Percentiles rank a stretch among this genome's conserved stretches.
phyloP scores from a whole-genome alignment of 768 basidiomycete species.

The Gloeophyllum trabeum region DNA sequence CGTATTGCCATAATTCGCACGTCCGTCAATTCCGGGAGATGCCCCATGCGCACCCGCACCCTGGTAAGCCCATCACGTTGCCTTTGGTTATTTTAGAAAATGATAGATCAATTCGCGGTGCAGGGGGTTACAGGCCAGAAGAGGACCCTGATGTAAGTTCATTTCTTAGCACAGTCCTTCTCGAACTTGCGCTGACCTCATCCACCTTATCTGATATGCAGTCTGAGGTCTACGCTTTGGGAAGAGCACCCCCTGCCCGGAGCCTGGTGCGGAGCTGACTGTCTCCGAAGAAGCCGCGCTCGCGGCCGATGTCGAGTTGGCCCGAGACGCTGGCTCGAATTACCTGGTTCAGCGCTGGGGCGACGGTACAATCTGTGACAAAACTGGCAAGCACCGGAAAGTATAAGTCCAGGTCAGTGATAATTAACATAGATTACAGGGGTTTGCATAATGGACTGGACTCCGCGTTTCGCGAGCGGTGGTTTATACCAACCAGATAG shows the following conservation, averaged over 20 bases:
- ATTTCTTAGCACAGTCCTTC: conserved; percentile 8
- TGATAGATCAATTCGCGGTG: conserved; percentile 8
- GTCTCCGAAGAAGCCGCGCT: conserved; percentile 55
- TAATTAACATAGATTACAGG: too few species aligned
- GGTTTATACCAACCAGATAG: too few species aligned
- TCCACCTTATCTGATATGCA: too few species aligned
- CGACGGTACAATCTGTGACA: conserved; percentile 89
- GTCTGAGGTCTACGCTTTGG: conserved; percentile 75
- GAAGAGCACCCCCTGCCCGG: conserved; percentile 51
- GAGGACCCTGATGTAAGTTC: conserved; percentile 74
- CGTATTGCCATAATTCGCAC: conserved; percentile 90
- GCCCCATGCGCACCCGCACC: conserved; percentile 47
- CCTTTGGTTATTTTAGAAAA: conserved; percentile 4
- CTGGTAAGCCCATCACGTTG: conserved; percentile 35
- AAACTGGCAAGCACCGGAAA: conserved; percentile 77
- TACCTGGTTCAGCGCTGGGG: conserved; percentile 92
- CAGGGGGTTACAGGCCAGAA: conserved; percentile 66
- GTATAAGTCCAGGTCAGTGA: conserved; percentile 84
- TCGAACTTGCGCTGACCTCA: conserved; percentile 12
- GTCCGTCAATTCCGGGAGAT: conserved; percentile 94
- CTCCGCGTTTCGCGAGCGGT: too few species aligned
- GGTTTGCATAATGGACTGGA: too few species aligned
- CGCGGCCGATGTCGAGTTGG: conserved; percentile 64
- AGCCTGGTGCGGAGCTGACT: conserved; percentile 52
- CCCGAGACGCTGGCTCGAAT: conserved; percentile 68